A percentile compares a stretch with the other conserved stretches of the same genome.
These are phyloP conservation scores for Sugiyamaella valdiviana DNA, from an alignment of 805 yeast species.

Conservation along the genomic window DNA sequence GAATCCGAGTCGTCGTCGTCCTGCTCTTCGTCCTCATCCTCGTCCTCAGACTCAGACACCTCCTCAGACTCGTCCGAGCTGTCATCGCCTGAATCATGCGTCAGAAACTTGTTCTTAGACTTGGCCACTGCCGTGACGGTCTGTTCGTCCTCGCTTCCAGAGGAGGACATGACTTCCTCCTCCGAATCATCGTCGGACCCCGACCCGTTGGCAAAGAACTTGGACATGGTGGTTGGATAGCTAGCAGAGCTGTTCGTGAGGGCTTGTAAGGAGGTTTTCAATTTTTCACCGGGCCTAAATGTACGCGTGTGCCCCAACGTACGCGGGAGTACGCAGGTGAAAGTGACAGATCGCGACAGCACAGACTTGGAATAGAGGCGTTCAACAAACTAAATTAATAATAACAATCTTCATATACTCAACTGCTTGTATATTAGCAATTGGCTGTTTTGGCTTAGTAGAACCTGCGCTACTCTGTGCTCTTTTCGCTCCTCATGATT, in stretches of 20 bases:
- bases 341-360: too few relatives aligned
- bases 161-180: slow-evolving; percentile 42
- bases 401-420: too few relatives aligned
- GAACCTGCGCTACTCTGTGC: too few relatives aligned
- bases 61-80: slow-evolving; percentile 26
- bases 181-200: slow-evolving; percentile 59
- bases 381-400: too few relatives aligned
- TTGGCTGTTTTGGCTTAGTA: too few relatives aligned
- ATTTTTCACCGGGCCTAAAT: neutral
- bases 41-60: slow-evolving; percentile 39
- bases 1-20: slow-evolving; percentile 33
- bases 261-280: neutral
- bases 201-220: slow-evolving; percentile 70
- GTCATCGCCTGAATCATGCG: slow-evolving; percentile 11
- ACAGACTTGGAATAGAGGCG: too few relatives aligned
- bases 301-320: neutral
- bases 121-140: slow-evolving; percentile 19
- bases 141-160: slow-evolving; percentile 7
- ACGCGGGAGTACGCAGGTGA: neutral
- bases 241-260: neutral
- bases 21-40: slow-evolving; percentile 35
- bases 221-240: slow-evolving; percentile 53
- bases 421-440: too few relatives aligned
- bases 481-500: too few relatives aligned
- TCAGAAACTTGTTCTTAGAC: slow-evolving; percentile 34